phyloP scores from a whole-genome alignment of 768 basidiomycete genomes.

The Boletus edulis region DNA sequence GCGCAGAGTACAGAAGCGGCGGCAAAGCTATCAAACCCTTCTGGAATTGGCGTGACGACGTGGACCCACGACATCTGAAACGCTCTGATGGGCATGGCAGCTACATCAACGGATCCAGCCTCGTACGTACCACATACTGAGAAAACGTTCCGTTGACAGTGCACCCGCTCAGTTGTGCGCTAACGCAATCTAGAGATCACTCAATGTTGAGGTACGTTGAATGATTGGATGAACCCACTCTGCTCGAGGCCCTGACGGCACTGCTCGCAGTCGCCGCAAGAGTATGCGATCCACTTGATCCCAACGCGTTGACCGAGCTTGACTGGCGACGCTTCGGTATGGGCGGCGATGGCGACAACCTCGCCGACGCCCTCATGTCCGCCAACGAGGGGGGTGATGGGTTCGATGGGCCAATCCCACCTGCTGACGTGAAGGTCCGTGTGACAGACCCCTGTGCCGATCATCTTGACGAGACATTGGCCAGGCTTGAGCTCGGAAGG shows the following conservation, averaged over 20 bases:
- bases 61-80: slow-evolving; percentile 63
- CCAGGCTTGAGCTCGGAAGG: slow-evolving; percentile 58
- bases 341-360: slow-evolving; percentile 74
- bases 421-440: slow-evolving; percentile 75
- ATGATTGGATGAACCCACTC: slow-evolving; percentile 40
- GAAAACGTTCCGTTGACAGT: slow-evolving; percentile 76
- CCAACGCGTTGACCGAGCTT: slow-evolving; percentile 80
- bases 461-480: slow-evolving; percentile 74
- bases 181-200: slow-evolving; percentile 48
- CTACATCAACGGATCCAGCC: not conserved
- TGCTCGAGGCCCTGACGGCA: slow-evolving; percentile 79
- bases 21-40: slow-evolving; percentile 56
- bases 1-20: slow-evolving; percentile 81
- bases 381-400: slow-evolving; percentile 66
- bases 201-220: no score
- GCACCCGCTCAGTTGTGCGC: slow-evolving; percentile 65
- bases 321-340: slow-evolving; percentile 57
- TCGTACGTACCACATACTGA: slow-evolving; percentile 52
- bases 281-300: slow-evolving; percentile 78
- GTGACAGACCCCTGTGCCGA: slow-evolving; percentile 83
- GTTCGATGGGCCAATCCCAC: slow-evolving; percentile 79
- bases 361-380: slow-evolving; percentile 86
- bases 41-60: slow-evolving; percentile 79
- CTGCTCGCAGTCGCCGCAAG: slow-evolving; percentile 71
- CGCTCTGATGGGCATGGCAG: not conserved